phyloP scores from a whole-genome alignment of 768 basidiomycete genomes.

The Sutorius australiensis region DNA sequence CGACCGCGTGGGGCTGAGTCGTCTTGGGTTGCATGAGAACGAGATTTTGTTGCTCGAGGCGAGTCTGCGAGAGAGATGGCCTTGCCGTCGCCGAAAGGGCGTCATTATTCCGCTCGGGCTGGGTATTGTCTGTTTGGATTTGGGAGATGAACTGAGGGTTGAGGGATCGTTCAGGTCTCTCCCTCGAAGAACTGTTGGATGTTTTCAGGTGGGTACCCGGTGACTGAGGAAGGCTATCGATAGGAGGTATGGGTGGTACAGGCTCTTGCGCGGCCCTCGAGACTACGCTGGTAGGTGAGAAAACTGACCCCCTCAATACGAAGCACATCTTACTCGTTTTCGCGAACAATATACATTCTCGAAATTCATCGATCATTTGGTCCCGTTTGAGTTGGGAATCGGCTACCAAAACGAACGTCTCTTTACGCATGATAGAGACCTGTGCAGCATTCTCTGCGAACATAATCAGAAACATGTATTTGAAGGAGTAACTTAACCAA shows the following conservation, averaged over 20 bases:
- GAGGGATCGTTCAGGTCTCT: slow-evolving; percentile 21
- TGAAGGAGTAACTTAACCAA: slow-evolving; percentile 28
- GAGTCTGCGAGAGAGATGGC: slow-evolving; percentile 3
- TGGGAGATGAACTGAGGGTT: slow-evolving; percentile 15
- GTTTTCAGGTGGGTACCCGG: slow-evolving; percentile 6
- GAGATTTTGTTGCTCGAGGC: slow-evolving; percentile 2
- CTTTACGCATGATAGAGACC: slow-evolving; percentile 84
- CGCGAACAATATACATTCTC: slow-evolving; percentile 83
- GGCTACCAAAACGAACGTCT: slow-evolving; percentile 65
- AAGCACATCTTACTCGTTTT: slow-evolving; percentile 50
- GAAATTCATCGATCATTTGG: slow-evolving; percentile 63
- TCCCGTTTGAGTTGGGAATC: slow-evolving; percentile 58
- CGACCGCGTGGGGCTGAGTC: slow-evolving; percentile 1
- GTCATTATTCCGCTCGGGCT: background rate
- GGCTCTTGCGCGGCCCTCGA: slow-evolving; percentile 58
- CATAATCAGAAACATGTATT: slow-evolving; percentile 11
- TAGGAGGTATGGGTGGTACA: slow-evolving; percentile 61
- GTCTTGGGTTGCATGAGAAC: background rate
- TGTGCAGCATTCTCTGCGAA: slow-evolving; percentile 65
- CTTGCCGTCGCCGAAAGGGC: background rate
- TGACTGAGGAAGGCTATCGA: slow-evolving; percentile 34
- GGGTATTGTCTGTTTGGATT: background rate
- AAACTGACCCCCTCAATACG: background rate
- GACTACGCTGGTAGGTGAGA: slow-evolving; percentile 35
- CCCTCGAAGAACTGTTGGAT: slow-evolving; percentile 1